phyloP scores from a whole-genome alignment of 2,329 filamentous ascomycete species.

The Arthrobotrys iridis region DNA sequence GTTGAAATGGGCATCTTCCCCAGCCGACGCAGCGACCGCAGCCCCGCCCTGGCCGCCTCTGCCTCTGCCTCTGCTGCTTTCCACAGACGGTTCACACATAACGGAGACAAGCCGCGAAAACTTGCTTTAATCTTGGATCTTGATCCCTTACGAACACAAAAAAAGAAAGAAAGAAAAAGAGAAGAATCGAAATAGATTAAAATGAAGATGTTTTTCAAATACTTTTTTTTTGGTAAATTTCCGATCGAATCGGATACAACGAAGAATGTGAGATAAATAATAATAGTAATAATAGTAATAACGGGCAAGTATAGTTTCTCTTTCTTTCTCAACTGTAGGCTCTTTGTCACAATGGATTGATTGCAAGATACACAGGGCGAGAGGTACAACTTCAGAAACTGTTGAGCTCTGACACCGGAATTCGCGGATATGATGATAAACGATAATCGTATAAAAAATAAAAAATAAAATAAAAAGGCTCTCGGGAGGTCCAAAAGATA shows the following conservation, averaged over 20 bases:
- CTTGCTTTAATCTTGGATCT: background rate
- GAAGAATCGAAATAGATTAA: background rate
- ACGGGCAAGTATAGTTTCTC: background rate
- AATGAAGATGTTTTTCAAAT: background rate
- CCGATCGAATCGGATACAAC: no score
- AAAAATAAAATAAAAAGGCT: constrained; percentile 1
- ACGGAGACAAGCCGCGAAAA: background rate
- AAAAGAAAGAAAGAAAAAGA: background rate
- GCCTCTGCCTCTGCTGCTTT: constrained; percentile 1
- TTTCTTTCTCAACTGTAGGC: background rate
- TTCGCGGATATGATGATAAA: background rate
- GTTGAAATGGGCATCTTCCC: constrained; percentile 45
- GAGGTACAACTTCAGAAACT: no score
- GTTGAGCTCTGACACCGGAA: no score
- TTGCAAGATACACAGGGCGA: no score
- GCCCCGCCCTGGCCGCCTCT: constrained; percentile 11
- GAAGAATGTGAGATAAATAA: no score
- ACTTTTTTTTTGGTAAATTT: constrained; percentile 8
- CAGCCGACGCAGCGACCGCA: constrained; percentile 27
- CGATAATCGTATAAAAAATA: background rate
- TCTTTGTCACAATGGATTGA: no score
- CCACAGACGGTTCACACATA: constrained; percentile 39
- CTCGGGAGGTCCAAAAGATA: constrained; percentile 35
- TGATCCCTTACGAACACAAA: background rate
- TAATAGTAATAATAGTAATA: background rate